phyloP scores from a whole-genome alignment of 306 rosid species.

The Lathyrus sativus region DNA sequence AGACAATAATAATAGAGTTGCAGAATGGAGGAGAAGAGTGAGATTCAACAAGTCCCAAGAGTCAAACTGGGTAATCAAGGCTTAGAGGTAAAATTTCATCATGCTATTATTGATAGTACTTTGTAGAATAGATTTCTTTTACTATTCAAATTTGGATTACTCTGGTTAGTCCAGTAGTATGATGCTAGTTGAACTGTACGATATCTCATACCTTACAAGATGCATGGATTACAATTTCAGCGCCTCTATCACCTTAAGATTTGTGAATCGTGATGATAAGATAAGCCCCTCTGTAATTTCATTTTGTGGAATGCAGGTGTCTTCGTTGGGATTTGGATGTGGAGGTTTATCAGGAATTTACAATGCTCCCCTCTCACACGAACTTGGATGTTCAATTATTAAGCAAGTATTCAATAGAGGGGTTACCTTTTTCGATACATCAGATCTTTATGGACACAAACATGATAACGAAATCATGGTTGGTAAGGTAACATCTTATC shows the following conservation, averaged over 20 bases:
- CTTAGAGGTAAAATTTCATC: slow-evolving; percentile 53
- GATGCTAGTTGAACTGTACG: no score
- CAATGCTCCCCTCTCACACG: slow-evolving; percentile 66
- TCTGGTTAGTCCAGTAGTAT: no score
- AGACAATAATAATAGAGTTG: neutral
- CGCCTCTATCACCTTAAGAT: no score
- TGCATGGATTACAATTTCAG: no score
- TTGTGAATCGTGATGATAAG: no score
- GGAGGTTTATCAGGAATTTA: slow-evolving; percentile 68
- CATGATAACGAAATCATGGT: slow-evolving; percentile 74
- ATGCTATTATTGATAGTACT: neutral
- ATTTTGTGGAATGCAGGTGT: slow-evolving; percentile 54
- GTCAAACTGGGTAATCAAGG: slow-evolving; percentile 81
- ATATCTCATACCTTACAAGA: no score
- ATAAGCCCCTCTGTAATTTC: neutral
- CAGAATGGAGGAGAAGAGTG: slow-evolving; percentile 52
- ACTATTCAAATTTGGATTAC: no score
- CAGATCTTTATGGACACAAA: slow-evolving; percentile 62
- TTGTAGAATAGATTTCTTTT: no score
- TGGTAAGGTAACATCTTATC: slow-evolving; percentile 56
- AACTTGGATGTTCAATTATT: slow-evolving; percentile 64
- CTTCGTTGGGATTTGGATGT: slow-evolving; percentile 88
- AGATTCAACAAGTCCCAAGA: slow-evolving; percentile 48
- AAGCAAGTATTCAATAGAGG: slow-evolving; percentile 68
- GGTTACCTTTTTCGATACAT: slow-evolving; percentile 71